These are phyloP conservation scores for Gastrodia elata DNA, from an alignment of 106 monocot species.

Conservation along the genomic window DNA sequence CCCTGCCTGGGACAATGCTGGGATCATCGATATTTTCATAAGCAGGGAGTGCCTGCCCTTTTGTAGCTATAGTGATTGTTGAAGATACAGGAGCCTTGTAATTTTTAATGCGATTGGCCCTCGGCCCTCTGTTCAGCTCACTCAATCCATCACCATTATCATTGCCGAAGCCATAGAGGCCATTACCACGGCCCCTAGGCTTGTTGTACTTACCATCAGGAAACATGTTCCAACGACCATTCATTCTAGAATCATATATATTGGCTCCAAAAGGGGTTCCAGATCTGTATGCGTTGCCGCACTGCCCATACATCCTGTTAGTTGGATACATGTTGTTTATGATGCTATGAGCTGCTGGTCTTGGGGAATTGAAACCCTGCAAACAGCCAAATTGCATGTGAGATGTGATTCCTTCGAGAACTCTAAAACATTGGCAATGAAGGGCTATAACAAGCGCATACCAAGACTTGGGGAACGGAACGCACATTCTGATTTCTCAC, in stretches of 20 bases:
- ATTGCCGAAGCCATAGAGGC: slow-evolving; percentile 37
- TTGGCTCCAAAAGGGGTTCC: slow-evolving; percentile 20
- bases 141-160: slow-evolving; percentile 55
- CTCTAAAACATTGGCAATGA: background rate
- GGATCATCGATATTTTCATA: slow-evolving; percentile 30
- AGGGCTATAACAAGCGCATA: slow-evolving; percentile 10
- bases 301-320: slow-evolving; percentile 43
- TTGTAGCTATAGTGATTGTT: slow-evolving; percentile 11
- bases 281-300: slow-evolving; percentile 22
- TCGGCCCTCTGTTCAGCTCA: slow-evolving; percentile 75
- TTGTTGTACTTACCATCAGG: slow-evolving; percentile 44
- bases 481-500: slow-evolving; percentile 44
- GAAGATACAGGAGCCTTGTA: slow-evolving; percentile 20
- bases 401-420: background rate
- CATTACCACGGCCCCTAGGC: slow-evolving; percentile 44
- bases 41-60: slow-evolving; percentile 27
- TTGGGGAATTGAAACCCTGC: slow-evolving; percentile 34
- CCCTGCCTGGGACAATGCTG: slow-evolving; percentile 28
- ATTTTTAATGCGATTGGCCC: slow-evolving; percentile 40
- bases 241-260: slow-evolving; percentile 34
- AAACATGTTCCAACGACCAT: slow-evolving; percentile 21
- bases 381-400: slow-evolving; percentile 6
- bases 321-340: slow-evolving; percentile 44
- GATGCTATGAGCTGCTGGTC: slow-evolving; percentile 18
- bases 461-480: slow-evolving; percentile 37